Conservation (phyloP, 129 eudicot species). For the Gnaphalium uliginosum region DNA sequence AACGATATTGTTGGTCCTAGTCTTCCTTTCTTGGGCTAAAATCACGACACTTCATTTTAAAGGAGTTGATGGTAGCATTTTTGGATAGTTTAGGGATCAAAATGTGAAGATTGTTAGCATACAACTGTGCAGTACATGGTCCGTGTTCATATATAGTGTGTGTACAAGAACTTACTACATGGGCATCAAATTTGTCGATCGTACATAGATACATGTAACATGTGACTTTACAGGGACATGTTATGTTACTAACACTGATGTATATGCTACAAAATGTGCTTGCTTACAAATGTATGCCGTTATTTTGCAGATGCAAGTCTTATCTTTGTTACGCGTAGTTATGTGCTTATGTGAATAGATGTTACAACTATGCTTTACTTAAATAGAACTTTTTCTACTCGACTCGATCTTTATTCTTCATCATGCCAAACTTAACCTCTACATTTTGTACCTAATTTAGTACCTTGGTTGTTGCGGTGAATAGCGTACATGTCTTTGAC, state of each 20-base stretch:
- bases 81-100: slow-evolving; percentile 19
- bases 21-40: slow-evolving; percentile 9
- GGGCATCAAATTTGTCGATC: slow-evolving; percentile 16
- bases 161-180: slow-evolving; percentile 7
- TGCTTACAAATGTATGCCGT: not conserved
- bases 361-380: not conserved
- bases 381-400: not conserved
- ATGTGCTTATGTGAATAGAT: not conserved
- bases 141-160: slow-evolving; percentile 4
- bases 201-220: not conserved
- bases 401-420: not conserved
- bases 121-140: not conserved
- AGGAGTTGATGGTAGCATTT: slow-evolving; percentile 12
- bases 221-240: not conserved
- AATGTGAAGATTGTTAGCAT: slow-evolving; percentile 11
- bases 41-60: slow-evolving; percentile 11
- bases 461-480: not conserved
- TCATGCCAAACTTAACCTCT: not conserved
- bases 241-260: not conserved
- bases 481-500: too few species aligned
- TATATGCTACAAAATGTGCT: not conserved
- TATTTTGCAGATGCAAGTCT: not conserved
- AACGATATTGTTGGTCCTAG: slow-evolving; percentile 8
- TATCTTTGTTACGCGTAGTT: not conserved
- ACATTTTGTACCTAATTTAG: too few species aligned